Percentiles rank a stretch among this genome's conserved stretches.
phyloP scores from a whole-genome alignment of 305 asterid genomes.

The Plantago rigida region DNA sequence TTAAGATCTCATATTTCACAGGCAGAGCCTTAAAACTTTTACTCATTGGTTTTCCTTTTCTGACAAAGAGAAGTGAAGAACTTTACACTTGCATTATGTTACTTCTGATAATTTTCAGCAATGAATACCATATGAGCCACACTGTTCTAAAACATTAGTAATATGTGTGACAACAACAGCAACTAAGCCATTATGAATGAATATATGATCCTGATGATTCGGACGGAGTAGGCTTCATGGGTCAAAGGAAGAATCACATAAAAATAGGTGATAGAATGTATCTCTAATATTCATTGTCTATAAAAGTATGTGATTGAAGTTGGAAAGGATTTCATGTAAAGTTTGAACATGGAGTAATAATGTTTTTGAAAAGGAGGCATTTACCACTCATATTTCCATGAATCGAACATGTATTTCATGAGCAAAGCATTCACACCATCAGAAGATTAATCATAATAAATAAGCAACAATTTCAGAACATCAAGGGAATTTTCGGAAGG shows the following conservation, averaged over 20 bases:
- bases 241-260: too few relatives aligned
- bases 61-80: not conserved
- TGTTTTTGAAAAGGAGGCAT: too few relatives aligned
- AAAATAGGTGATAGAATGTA: too few relatives aligned
- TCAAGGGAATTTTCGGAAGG: constrained; percentile 10
- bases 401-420: too few relatives aligned
- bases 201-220: not conserved
- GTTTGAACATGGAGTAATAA: not conserved
- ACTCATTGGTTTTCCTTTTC: not conserved
- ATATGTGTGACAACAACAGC: not conserved
- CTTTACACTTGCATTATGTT: not conserved
- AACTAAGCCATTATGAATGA: not conserved
- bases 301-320: not conserved
- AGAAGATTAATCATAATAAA: not conserved
- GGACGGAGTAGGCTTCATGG: not conserved
- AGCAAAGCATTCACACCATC: not conserved
- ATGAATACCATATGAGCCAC: not conserved
- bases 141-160: not conserved
- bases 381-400: too few relatives aligned
- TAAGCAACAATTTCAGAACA: constrained; percentile 14
- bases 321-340: not conserved
- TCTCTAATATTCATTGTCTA: too few relatives aligned
- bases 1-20: not conserved
- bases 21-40: not conserved
- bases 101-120: not conserved